Base-by-base conservation (phyloP, 805 yeast genomes). In the Komagataella ulmi region DNA sequence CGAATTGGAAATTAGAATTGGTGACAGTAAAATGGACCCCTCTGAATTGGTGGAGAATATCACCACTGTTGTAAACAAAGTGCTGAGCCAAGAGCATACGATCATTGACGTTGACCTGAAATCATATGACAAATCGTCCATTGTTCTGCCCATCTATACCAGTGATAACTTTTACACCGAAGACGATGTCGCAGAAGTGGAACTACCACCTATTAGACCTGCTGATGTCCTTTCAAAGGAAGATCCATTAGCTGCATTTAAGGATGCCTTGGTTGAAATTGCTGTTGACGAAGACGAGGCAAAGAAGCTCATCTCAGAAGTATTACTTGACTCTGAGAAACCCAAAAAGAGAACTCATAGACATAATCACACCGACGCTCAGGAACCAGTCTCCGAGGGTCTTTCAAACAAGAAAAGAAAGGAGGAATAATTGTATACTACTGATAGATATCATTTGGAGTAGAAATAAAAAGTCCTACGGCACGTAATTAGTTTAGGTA, bases 81-180 rank as follows among this genome's bases (percentile, higher is more conserved):
- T 88, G 55, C 10, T 44, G 6, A 44, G 1, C 12, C 14, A 44
- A 5, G 58, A 61, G 21, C 68, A 68, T 44, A 66, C 66, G 45
- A 74, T 79, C 62, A 84, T 80, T 67, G 77, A 77, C 44, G 69
- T 83, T 40, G 79, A 76, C 60, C 64, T 86, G 55, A 88, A 88
- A 70, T 74, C 91, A 10, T 10, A 14, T 10, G 40, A 30, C 14
- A 69, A 73, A 53, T 65, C 68, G 46, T 87, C 96, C 18, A 96
- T 97, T 18, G 78, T 90, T 7, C 71, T 93, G 59, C 98, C 99
- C 47, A 72, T 93, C 54, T 93, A 73, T 67, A 79, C 82, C 61
- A 72, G 84, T 48, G 83, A 84, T 30, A 74, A 72, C 56, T 62
- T 83, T 50, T 75, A 66, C 61, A 59, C 63, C 44, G 81, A 77